These are phyloP conservation scores for Geranium rotundifolium DNA, from an alignment of 345 rosid species.

Conservation along the genomic window DNA sequence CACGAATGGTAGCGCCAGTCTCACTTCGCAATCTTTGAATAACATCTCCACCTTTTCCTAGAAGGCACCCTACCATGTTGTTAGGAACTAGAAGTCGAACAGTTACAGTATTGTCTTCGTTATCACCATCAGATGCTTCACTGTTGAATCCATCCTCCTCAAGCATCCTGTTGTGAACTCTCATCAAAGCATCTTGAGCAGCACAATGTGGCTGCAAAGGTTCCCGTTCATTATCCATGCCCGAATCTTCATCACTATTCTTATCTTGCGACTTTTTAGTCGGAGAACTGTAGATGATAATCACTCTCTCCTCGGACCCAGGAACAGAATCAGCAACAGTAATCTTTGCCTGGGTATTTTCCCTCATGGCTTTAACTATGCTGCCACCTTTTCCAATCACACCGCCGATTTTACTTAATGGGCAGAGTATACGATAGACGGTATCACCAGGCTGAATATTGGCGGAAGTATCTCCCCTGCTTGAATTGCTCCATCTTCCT, in stretches of 20 bases:
- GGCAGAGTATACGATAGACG: conserved; percentile 46
- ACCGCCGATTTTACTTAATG: conserved; percentile 46
- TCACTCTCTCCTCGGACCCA: conserved; percentile 54
- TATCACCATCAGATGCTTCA: conserved; percentile 28
- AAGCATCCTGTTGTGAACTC: conserved; percentile 38
- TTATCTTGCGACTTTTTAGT: conserved; percentile 14
- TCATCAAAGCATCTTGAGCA: conserved; percentile 55
- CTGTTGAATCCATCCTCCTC: conserved; percentile 42
- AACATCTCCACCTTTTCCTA: conserved; percentile 51
- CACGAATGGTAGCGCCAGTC: conserved; percentile 44
- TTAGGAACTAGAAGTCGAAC: conserved; percentile 45
- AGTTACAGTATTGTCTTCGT: conserved; percentile 22
- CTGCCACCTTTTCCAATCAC: conserved; percentile 53
- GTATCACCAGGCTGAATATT: conserved; percentile 33
- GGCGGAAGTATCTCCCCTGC: conserved; percentile 20
- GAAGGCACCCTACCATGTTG: conserved; percentile 46
- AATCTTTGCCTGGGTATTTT: conserved; percentile 42
- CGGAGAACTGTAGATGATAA: conserved; percentile 39
- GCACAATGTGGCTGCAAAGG: conserved; percentile 33
- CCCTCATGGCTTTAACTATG: conserved; percentile 39
- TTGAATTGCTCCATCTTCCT: conserved; percentile 22
- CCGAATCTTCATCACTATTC: conserved; percentile 15
- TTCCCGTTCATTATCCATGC: conserved; percentile 17
- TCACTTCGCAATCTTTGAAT: conserved; percentile 44
- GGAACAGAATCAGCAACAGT: conserved; percentile 39